phyloP scores from a whole-genome alignment of 805 yeast species.

The Candida endomychidarum region DNA sequence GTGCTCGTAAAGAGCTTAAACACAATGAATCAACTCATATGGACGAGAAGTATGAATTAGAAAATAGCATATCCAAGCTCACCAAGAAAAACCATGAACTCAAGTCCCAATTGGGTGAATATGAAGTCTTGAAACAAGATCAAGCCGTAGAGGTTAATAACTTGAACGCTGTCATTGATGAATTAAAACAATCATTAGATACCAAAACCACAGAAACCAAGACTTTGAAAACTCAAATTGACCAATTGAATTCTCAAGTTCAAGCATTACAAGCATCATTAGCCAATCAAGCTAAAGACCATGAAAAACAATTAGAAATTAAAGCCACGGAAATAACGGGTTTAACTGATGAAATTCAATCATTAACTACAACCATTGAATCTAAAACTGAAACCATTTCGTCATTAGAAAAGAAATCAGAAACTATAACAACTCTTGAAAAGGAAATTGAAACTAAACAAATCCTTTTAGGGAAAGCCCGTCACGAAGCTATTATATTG shows the following conservation, averaged over 20 bases:
- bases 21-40: slow-evolving; percentile 33
- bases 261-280: neutral
- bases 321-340: slow-evolving; percentile 7
- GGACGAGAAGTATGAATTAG: slow-evolving; percentile 42
- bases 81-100: slow-evolving; percentile 42
- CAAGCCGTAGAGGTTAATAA: slow-evolving; percentile 41
- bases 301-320: slow-evolving; percentile 4
- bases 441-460: slow-evolving; percentile 60
- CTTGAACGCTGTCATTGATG: slow-evolving; percentile 41
- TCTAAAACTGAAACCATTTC: slow-evolving; percentile 12
- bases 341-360: slow-evolving; percentile 7
- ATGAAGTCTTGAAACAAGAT: slow-evolving; percentile 39
- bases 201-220: slow-evolving; percentile 24
- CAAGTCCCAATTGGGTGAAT: slow-evolving; percentile 40
- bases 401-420: slow-evolving; percentile 17
- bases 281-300: neutral
- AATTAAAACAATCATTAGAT: slow-evolving; percentile 42
- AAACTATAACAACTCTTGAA: slow-evolving; percentile 49
- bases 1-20: slow-evolving; percentile 37
- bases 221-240: slow-evolving; percentile 7
- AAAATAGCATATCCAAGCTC: slow-evolving; percentile 38
- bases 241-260: neutral
- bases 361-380: slow-evolving; percentile 11
- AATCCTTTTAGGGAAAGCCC: slow-evolving; percentile 79
- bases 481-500: slow-evolving; percentile 90